Conservation (phyloP, 345 rosid species). For the Eucalyptus tenuipes region DNA sequence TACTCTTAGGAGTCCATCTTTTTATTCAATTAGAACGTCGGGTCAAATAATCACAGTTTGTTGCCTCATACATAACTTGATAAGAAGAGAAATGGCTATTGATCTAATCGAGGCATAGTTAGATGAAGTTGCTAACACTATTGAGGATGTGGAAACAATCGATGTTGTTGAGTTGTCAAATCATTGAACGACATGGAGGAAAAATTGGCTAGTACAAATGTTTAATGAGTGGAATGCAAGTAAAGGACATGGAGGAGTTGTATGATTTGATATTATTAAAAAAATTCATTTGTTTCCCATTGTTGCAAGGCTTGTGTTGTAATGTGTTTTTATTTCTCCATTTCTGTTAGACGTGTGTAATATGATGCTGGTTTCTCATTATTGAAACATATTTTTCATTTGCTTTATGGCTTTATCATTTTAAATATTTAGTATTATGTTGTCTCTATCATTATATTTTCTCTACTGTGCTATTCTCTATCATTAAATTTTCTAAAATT, state of each 20-base stretch:
- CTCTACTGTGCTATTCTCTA: too few species aligned
- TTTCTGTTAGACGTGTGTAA: background rate
- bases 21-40: background rate
- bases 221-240: background rate
- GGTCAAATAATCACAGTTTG: too few species aligned
- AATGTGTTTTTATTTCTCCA: background rate
- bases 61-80: background rate
- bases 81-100: background rate
- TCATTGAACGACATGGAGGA: background rate
- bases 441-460: background rate
- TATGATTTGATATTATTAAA: background rate
- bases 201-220: too few species aligned
- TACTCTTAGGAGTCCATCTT: background rate
- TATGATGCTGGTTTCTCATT: background rate
- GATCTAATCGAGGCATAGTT: background rate
- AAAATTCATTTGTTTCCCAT: background rate
- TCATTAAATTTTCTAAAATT: background rate
- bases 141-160: background rate
- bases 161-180: background rate
- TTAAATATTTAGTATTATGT: fast-evolving
- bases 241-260: background rate
- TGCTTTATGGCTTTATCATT: background rate
- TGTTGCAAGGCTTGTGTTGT: background rate
- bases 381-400: too few species aligned
- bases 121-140: background rate